Conservation (phyloP, 2,329 filamentous ascomycete genomes). For the Dactylonectria estremocensis region DNA sequence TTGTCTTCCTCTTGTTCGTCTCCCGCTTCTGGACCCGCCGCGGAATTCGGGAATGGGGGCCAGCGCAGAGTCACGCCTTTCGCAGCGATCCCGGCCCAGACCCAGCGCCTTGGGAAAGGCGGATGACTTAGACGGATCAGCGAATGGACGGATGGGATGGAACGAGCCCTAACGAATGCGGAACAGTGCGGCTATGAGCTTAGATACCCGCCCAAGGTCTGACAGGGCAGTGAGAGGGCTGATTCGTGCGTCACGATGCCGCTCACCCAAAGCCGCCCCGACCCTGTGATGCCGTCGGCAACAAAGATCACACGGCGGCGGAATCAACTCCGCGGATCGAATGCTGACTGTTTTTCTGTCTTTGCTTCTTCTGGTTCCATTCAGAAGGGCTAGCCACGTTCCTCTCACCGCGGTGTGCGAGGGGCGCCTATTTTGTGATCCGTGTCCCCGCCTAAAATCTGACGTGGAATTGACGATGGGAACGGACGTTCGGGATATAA, state of each 20-base stretch:
- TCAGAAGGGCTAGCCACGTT: conserved; percentile 10
- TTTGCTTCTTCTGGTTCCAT: neutral
- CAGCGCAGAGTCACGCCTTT: neutral
- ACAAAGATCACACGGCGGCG: too few relatives aligned
- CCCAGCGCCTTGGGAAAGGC: neutral
- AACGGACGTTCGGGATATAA: neutral
- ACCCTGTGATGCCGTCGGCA: neutral
- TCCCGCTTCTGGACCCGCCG: neutral
- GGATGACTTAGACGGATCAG: neutral
- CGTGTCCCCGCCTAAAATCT: conserved; percentile 29
- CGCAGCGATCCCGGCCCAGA: neutral
- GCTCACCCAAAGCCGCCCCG: neutral
- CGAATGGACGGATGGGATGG: neutral
- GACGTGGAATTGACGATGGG: conserved; percentile 23
- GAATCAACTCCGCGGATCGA: neutral
- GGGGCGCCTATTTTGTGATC: neutral
- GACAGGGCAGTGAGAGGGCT: conserved; percentile 7
- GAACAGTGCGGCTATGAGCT: conserved; percentile 5
- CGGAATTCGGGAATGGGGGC: neutral
- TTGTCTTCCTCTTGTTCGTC: neutral
- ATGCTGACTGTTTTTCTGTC: neutral
- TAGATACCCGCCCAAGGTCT: conserved; percentile 4
- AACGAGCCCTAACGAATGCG: neutral
- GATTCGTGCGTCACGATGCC: neutral
- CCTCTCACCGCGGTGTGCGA: conserved; percentile 3